Percentiles rank a stretch among this genome's conserved stretches.
Conservation (phyloP, 352 stramenopile species). For the Phytophthora idaei region DNA sequence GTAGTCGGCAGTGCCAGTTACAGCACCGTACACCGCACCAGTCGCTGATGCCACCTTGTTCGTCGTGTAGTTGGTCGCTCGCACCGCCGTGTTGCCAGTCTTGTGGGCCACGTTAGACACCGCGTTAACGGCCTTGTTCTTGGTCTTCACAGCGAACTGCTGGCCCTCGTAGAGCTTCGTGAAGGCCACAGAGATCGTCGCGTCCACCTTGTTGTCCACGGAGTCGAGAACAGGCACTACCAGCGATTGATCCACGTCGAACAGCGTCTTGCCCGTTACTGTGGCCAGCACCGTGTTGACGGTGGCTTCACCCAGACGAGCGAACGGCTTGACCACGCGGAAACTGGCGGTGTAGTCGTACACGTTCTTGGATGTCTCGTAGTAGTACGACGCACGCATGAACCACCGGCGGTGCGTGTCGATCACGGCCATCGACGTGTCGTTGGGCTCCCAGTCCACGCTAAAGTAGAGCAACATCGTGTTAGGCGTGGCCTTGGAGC, state of each 20-base stretch:
- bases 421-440: constrained; percentile 2
- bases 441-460: constrained; percentile 22
- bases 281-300: constrained; percentile 68
- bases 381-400: constrained; percentile 80
- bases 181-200: constrained; percentile 63
- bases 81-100: constrained; percentile 47
- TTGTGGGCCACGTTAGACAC: constrained; percentile 47
- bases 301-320: constrained; percentile 67
- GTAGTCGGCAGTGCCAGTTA: constrained; percentile 58
- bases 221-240: constrained; percentile 62
- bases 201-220: constrained; percentile 77
- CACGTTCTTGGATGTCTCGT: constrained; percentile 78
- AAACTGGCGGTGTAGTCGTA: constrained; percentile 88
- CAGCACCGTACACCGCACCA: constrained; percentile 40
- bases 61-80: constrained; percentile 68
- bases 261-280: constrained; percentile 63
- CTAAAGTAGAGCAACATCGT: constrained; percentile 38
- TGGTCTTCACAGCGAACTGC: constrained; percentile 64
- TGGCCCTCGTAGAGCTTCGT: constrained; percentile 73
- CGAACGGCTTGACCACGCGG: constrained; percentile 61
- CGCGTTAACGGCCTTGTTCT: constrained; percentile 55
- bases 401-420: constrained; percentile 67
- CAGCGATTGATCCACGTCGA: constrained; percentile 61
- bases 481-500: constrained; percentile 13
- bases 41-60: constrained; percentile 37